Base-by-base conservation (phyloP, 176 grass and related monocot species). In the Elaeis guineensis region DNA sequence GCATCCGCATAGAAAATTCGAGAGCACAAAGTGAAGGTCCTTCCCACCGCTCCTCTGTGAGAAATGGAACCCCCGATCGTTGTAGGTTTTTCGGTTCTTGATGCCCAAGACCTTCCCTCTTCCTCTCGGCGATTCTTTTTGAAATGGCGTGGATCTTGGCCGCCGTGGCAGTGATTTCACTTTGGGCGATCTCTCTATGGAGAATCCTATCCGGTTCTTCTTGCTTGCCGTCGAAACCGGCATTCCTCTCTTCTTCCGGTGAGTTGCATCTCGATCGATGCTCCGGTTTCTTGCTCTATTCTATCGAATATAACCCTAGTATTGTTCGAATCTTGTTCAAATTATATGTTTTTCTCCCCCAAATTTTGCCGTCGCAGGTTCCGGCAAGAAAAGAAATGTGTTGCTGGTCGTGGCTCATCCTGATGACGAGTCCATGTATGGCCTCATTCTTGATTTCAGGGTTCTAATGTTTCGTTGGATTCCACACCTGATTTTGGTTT, bases 391-490 rank as follows among this genome's bases (percentile, higher is more conserved):
- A 59, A 77, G 75, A 60, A 91, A 85, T 24, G 81, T 91, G 51
- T 81, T 97, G 49, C 69, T 97, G 6, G 84, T 85, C 58, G 30
- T 89, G 25, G 81, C 92, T 18, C 92, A 97, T 83, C 92, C 92
- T n/a, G 87, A 97, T 70, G 87, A 89, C 62, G 87, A 97, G 62
- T 91, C 92, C 58, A 97, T 97, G 92, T 91, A 82, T 25, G 61
- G 9, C 3, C 4, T 69, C 64, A 22, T 18, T 15, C 48, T 1
- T 12, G 76, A 54, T 4, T 51, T 63, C 17, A 72, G 44, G 48
- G 17, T 12, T 44, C 35, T 44, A 12, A 14, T 11, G 35, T 44
- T 44, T 44, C 35, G 8, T 44, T 44, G 8, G 35, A 44, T 3
- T 44, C 11, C 8, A 44, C 11, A 11, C 35, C 35, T 44, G 35